Conservation (phyloP, 805 yeast genomes). For the Lipomyces spencermartinsiae region DNA sequence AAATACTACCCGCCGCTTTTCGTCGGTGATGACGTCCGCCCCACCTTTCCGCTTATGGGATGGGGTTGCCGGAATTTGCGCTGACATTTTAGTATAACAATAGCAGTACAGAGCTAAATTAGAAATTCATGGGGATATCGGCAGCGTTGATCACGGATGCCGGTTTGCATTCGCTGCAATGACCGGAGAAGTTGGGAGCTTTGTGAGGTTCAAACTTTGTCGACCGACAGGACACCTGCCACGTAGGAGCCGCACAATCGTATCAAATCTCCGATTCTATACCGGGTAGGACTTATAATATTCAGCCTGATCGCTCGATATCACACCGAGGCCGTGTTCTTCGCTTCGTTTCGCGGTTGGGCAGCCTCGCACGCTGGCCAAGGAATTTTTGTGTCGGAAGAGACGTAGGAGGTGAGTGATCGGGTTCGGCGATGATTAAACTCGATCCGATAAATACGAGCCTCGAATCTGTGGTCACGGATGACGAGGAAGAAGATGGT, state of each 20-base stretch:
- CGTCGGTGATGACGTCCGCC: conserved; percentile 8
- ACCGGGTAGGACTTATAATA: background rate
- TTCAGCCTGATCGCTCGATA: background rate
- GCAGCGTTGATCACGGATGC: background rate
- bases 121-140: background rate
- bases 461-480: conserved; percentile 11
- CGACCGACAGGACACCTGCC: background rate
- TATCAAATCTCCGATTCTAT: background rate
- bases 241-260: background rate
- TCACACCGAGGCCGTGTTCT: background rate
- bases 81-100: background rate
- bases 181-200: no score
- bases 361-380: background rate
- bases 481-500: conserved; percentile 26
- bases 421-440: conserved; percentile 18
- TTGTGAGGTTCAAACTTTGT: no score
- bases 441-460: conserved; percentile 34
- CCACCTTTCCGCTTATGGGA: background rate
- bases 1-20: conserved; percentile 38
- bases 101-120: background rate
- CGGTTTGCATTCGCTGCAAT: no score
- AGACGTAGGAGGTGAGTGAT: background rate
- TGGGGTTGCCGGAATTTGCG: background rate
- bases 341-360: background rate
- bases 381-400: background rate